A percentile compares a stretch with the other conserved stretches of the same genome.
Conservation (phyloP, 352 stramenopile species). For the Globisporangium cystogenes region DNA sequence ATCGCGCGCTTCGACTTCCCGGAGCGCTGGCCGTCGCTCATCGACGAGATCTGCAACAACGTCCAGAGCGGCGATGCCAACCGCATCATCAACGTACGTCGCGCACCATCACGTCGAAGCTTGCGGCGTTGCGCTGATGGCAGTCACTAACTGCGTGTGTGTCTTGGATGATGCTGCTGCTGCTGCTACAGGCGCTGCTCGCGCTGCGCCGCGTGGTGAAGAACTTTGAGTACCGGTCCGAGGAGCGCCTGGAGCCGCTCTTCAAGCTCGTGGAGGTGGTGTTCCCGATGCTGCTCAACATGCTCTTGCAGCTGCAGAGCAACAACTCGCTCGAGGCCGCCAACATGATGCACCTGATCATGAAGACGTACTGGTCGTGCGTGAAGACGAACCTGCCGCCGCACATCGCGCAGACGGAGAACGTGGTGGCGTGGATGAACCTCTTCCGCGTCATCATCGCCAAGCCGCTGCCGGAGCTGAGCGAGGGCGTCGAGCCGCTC, state of each 20-base stretch:
- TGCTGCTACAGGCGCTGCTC: slow-evolving; percentile 64
- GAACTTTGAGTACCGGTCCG: slow-evolving; percentile 96
- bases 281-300: slow-evolving; percentile 91
- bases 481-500: slow-evolving; percentile 63
- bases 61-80: slow-evolving; percentile 86
- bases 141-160: no score
- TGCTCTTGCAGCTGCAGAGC: slow-evolving; percentile 82
- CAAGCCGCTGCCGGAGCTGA: slow-evolving; percentile 91
- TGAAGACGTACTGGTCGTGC: slow-evolving; percentile 98
- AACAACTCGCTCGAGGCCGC: slow-evolving; percentile 91
- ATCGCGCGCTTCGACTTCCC: slow-evolving; percentile 96
- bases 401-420: slow-evolving; percentile 72
- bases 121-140: no score
- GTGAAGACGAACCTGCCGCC: slow-evolving; percentile 94
- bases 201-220: slow-evolving; percentile 96
- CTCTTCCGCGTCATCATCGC: slow-evolving; percentile 80
- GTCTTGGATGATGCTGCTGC: slow-evolving; percentile 14
- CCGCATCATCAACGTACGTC: slow-evolving; percentile 64
- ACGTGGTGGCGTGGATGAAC: slow-evolving; percentile 93
- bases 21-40: slow-evolving; percentile 89
- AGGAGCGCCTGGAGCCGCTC: slow-evolving; percentile 85
- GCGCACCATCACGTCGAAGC: no score
- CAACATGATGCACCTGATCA: slow-evolving; percentile 92
- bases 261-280: slow-evolving; percentile 90
- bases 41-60: slow-evolving; percentile 85